phyloP scores from a whole-genome alignment of 495 filamentous ascomycete genomes.

The Trichoderma reesei region DNA sequence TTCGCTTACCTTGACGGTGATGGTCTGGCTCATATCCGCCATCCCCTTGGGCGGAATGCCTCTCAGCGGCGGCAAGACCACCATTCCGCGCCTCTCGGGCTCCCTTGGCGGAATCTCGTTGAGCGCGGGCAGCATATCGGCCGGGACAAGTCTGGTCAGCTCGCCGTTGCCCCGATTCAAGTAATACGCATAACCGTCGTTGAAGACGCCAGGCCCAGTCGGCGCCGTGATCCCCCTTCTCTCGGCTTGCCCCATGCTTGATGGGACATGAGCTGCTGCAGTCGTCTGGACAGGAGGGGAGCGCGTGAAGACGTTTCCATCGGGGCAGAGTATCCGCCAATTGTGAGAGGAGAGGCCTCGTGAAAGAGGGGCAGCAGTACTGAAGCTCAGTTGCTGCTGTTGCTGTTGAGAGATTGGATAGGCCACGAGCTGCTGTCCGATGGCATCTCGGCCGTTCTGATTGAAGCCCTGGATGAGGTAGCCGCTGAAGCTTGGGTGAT shows the following conservation, averaged over 20 bases:
- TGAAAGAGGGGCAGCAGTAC: not conserved
- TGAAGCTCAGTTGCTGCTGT: not conserved
- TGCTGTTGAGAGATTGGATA: not conserved
- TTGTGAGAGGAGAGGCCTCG: not conserved
- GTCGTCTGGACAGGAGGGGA: not conserved
- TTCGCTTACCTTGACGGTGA: constrained; percentile 21
- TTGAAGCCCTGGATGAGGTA: not conserved
- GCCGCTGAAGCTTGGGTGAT: not conserved
- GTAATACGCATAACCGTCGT: constrained; percentile 8
- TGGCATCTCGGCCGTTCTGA: not conserved
- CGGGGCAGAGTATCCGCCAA: not conserved
- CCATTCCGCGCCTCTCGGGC: constrained; percentile 24
- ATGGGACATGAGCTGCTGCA: not conserved
- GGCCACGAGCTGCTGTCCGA: not conserved
- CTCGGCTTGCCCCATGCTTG: not conserved
- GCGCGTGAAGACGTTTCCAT: not conserved
- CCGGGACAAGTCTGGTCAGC: constrained; percentile 50
- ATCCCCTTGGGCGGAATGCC: constrained; percentile 25
- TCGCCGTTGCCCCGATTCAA: not conserved
- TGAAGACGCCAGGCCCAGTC: not conserved
- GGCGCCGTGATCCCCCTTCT: not conserved
- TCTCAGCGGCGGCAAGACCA: constrained; percentile 31
- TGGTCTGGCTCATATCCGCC: constrained; percentile 22
- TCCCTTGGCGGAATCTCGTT: constrained; percentile 24
- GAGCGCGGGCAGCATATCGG: constrained; percentile 50